Percentiles rank a stretch among this genome's conserved stretches.
Evolutionary conservation across 306 rosid species (phyloP).

Genomic region (Prunus mume): DNA sequence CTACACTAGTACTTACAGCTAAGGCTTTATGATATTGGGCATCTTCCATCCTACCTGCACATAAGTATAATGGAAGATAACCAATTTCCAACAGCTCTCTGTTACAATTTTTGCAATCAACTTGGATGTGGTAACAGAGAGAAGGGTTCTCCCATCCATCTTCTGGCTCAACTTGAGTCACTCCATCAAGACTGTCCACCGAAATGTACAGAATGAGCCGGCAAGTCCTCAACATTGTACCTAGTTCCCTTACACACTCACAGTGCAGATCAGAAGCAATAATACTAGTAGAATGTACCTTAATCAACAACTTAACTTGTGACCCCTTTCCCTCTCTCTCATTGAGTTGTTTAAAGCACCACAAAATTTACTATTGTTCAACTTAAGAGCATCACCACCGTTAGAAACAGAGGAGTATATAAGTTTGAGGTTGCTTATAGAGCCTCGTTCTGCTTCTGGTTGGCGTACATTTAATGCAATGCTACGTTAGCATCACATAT

Average conservation of each 20-base stretch:
- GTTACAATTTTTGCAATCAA: neutral
- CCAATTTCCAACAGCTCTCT: neutral
- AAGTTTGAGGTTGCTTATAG: neutral
- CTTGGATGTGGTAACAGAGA: neutral
- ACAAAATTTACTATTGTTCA: too few relatives aligned
- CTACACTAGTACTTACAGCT: neutral
- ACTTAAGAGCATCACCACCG: neutral
- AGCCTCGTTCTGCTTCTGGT: neutral
- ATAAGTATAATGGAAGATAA: neutral
- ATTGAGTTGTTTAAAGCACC: neutral
- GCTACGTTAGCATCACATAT: too few relatives aligned
- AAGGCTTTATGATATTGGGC: neutral
- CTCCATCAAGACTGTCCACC: neutral
- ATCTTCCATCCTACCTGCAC: neutral
- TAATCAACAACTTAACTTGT: neutral
- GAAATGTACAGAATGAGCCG: neutral
- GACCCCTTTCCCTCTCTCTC: neutral
- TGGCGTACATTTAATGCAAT: neutral
- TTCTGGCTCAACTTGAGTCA: neutral
- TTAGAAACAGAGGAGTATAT: neutral
- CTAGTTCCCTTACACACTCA: neutral
- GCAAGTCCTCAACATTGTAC: neutral
- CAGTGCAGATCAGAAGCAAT: neutral
- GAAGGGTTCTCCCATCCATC: neutral
- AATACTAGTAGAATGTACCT: neutral